These are phyloP conservation scores for Arthroderma uncinatum DNA, from an alignment of 2,329 filamentous ascomycete genomes.

Conservation along the genomic window DNA sequence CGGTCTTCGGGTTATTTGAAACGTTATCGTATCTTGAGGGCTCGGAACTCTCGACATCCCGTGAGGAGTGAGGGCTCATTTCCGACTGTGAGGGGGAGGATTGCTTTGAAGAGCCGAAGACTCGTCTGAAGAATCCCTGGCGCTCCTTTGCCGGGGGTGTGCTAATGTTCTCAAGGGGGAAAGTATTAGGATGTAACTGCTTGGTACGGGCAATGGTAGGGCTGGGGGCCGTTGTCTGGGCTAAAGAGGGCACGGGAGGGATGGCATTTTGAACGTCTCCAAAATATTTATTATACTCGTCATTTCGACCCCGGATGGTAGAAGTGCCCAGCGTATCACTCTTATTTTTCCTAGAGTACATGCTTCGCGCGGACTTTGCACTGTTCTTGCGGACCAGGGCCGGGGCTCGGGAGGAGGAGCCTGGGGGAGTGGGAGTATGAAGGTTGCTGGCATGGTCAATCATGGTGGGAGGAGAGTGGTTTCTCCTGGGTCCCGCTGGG, in stretches of 20 bases:
- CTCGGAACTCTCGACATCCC: not conserved
- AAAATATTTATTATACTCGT: slow-evolving; percentile 20
- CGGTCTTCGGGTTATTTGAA: slow-evolving; percentile 17
- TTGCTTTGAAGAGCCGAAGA: slow-evolving; percentile 67
- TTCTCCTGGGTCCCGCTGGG: slow-evolving; percentile 61
- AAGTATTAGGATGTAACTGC: slow-evolving; percentile 20
- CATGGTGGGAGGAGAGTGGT: slow-evolving; percentile 31
- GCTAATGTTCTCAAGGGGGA: slow-evolving; percentile 32
- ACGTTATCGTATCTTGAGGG: slow-evolving; percentile 10
- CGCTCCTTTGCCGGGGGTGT: slow-evolving; percentile 49
- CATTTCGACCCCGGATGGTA: slow-evolving; percentile 24
- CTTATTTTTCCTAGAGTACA: slow-evolving; percentile 27
- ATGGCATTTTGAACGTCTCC: slow-evolving; percentile 23
- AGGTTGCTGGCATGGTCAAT: slow-evolving; percentile 20
- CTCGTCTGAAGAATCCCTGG: slow-evolving; percentile 82
- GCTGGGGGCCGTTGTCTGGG: slow-evolving; percentile 43
- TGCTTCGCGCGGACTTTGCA: slow-evolving; percentile 33
- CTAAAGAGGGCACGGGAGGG: slow-evolving; percentile 36
- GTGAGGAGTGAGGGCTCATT: slow-evolving; percentile 8
- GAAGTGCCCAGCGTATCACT: slow-evolving; percentile 31
- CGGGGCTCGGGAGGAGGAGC: slow-evolving; percentile 22
- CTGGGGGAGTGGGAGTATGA: slow-evolving; percentile 9
- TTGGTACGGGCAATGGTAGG: slow-evolving; percentile 45
- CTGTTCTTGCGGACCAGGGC: slow-evolving; percentile 33
- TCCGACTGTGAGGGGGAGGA: slow-evolving; percentile 20